Evolutionary conservation across 1,284 basidiomycete genomes (phyloP).

Genomic region (Fomitopsis pinicola): DNA sequence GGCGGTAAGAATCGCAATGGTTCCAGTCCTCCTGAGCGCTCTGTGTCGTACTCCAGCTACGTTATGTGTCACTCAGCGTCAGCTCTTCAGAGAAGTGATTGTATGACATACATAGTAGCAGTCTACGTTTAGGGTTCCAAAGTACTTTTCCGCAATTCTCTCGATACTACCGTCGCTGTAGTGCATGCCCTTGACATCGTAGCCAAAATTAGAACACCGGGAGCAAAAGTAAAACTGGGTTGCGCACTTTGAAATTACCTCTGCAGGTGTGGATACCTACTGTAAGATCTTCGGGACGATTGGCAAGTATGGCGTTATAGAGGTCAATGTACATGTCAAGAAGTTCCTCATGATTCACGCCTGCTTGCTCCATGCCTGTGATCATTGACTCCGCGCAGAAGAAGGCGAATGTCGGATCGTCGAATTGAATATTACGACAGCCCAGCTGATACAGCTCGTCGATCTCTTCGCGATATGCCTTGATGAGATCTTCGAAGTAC

Average conservation of each 20-base stretch:
- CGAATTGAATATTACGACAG: slow-evolving; percentile 72
- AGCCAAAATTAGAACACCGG: not conserved
- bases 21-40: slow-evolving; percentile 64
- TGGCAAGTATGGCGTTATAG: slow-evolving; percentile 62
- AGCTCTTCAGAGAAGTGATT: not conserved
- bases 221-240: not conserved
- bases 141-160: slow-evolving; percentile 64
- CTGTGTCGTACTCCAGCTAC: slow-evolving; percentile 75
- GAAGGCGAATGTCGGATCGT: slow-evolving; percentile 66
- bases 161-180: slow-evolving; percentile 73
- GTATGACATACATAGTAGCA: slow-evolving; percentile 53
- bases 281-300: slow-evolving; percentile 58
- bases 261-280: slow-evolving; percentile 74
- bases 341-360: slow-evolving; percentile 55
- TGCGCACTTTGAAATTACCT: slow-evolving; percentile 64
- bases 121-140: slow-evolving; percentile 67
- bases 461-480: slow-evolving; percentile 70
- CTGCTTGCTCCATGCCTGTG: slow-evolving; percentile 52
- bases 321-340: slow-evolving; percentile 65
- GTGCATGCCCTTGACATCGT: slow-evolving; percentile 45
- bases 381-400: slow-evolving; percentile 61
- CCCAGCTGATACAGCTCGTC: slow-evolving; percentile 67
- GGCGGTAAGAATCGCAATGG: slow-evolving; percentile 62
- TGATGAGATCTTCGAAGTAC: slow-evolving; percentile 69
- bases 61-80: slow-evolving; percentile 1